These are phyloP conservation scores for Shiraia bambusicola DNA, from an alignment of 2,329 filamentous ascomycete species.

Conservation along the genomic window DNA sequence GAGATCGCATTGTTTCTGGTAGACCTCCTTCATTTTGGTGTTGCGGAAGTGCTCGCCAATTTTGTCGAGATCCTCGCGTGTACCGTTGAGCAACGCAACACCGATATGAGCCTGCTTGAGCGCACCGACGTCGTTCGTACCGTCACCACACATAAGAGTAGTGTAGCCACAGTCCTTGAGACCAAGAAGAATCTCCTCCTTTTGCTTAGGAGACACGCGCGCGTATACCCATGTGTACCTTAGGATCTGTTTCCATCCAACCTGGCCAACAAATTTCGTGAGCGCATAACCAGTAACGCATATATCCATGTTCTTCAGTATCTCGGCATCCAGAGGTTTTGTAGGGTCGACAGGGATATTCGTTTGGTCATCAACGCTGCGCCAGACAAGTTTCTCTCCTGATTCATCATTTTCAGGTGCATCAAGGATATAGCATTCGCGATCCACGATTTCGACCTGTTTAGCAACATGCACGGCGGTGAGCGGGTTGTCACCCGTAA, in stretches of 20 bases:
- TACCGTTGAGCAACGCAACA: conserved; percentile 93
- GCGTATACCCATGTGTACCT: conserved; percentile 97
- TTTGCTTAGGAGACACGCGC: conserved; percentile 96
- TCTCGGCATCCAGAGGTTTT: conserved; percentile 75
- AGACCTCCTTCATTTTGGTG: conserved; percentile 97
- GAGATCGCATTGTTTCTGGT: conserved; percentile 89
- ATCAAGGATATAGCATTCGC: conserved; percentile 91
- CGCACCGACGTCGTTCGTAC: conserved; percentile 96
- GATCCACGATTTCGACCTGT: conserved; percentile 95
- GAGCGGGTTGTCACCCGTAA: conserved; percentile 95
- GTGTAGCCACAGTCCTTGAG: conserved; percentile 97
- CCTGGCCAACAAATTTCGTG: conserved; percentile 80
- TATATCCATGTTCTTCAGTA: conserved; percentile 83
- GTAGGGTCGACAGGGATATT: conserved; percentile 83
- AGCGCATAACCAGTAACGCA: conserved; percentile 95
- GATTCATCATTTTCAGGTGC: conserved; percentile 86
- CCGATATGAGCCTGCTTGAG: conserved; percentile 98
- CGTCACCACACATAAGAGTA: conserved; percentile 97
- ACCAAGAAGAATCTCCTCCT: conserved; percentile 96
- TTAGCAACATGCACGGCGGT: conserved; percentile 94
- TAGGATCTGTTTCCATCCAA: conserved; percentile 73
- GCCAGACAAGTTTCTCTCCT: conserved; percentile 84
- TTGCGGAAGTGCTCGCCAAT: conserved; percentile 93
- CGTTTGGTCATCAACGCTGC: conserved; percentile 87
- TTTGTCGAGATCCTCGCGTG: conserved; percentile 82